Base-by-base conservation (phyloP, 2,329 filamentous ascomycete genomes). In the Grosmannia serpens region DNA sequence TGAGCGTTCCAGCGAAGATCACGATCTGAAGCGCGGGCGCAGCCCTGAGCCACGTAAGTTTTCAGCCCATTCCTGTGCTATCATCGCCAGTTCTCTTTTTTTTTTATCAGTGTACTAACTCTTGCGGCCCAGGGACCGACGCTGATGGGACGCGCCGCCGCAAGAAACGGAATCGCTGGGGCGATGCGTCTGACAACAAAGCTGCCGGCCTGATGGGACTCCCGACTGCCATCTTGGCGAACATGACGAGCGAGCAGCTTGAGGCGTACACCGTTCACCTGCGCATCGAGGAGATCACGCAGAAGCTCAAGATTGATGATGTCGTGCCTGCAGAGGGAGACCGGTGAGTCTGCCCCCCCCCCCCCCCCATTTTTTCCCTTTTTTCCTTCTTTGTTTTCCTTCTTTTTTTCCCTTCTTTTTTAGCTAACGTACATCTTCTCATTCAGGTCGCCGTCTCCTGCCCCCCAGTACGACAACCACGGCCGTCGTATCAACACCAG, bases 131-230 rank as follows among this genome's bases (percentile, higher is more conserved):
- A 69, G 78, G 80, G 65, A 74, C 77, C 62, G 80, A 81, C 60
- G 71, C 73, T 55, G 91, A 96, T 74, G 92, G 89, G 60, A 83
- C 87, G 62, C 89, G 88, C 71, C 88, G 88, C 68, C 89, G 94
- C 73, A 96, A 95, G 85, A 97, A 96, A 86, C 88, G 92, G 72
- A 99, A 99, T 73, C 86, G 94, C 70, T 99, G 94, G 94, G 94
- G 94, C 65, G 92, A 97, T 74, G 89, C 89, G 62, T 87, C 90
- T 58, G 94, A 99, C 75, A 99, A 99, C 77, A 99, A 99, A 80
- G 94, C 94, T 61, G 94, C 94, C 59, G 94, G 94, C 64, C 81
- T 99, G 62, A 97, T 99, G 91, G 94, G 94, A 59, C 81, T 99
- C 65, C 91, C 94, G 31, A 99, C 94, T 20, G 90, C 92, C 69